phyloP scores from a whole-genome alignment of 345 rosid species.

The Lenwebbia sp. region DNA sequence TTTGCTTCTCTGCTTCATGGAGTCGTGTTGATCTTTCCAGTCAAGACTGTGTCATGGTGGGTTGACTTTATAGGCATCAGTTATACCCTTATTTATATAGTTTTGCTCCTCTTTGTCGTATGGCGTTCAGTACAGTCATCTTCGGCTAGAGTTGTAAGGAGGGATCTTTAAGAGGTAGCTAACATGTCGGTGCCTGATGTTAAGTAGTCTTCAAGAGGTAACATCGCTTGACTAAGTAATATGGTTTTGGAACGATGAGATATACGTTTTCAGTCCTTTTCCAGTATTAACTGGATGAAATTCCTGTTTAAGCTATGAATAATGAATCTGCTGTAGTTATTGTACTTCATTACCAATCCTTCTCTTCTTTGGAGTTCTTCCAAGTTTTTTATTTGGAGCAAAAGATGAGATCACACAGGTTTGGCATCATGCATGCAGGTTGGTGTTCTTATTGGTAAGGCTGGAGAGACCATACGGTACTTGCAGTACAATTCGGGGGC shows the following conservation, averaged over 20 bases:
- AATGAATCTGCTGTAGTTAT: background rate
- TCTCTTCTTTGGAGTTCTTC: background rate
- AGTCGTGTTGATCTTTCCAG: background rate
- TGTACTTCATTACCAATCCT: background rate
- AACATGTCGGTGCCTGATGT: background rate
- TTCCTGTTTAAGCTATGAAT: background rate
- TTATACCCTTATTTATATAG: background rate
- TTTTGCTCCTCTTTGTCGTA: background rate
- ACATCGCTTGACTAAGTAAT: background rate
- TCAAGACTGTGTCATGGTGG: background rate
- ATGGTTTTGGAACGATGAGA: background rate
- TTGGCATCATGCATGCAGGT: constrained; percentile 33
- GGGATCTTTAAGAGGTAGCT: background rate
- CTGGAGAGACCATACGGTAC: constrained; percentile 74
- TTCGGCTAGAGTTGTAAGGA: background rate
- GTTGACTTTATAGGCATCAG: background rate
- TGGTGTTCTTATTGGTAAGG: constrained; percentile 91
- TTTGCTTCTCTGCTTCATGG: background rate
- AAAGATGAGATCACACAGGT: background rate
- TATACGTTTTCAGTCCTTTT: background rate
- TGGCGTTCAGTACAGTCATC: background rate
- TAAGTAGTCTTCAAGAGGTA: background rate
- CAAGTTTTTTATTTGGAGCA: background rate
- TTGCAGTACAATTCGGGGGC: constrained; percentile 86
- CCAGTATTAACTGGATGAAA: background rate